phyloP scores from a whole-genome alignment of 2,329 filamentous ascomycete species.

The Exophiala spinifera region DNA sequence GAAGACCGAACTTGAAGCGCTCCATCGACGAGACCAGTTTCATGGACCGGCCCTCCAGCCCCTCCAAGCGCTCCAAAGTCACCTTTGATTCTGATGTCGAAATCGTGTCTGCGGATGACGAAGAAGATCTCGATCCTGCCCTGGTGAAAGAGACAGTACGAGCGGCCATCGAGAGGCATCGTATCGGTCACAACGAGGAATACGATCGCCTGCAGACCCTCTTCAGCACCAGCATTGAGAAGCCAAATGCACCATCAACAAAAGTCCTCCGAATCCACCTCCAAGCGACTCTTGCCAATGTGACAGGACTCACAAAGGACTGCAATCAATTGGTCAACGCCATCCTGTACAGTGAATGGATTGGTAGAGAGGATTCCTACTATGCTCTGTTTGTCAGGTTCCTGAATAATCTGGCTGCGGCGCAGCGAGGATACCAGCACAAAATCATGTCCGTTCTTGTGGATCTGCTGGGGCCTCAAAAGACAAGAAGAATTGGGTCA shows the following conservation, averaged over 20 bases:
- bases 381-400: constrained; percentile 56
- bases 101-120: constrained; percentile 31
- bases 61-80: constrained; percentile 43
- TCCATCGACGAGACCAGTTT: constrained; percentile 27
- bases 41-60: constrained; percentile 30
- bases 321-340: constrained; percentile 59
- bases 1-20: constrained; percentile 26
- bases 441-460: constrained; percentile 77
- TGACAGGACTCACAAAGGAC: constrained; percentile 53
- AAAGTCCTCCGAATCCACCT: constrained; percentile 57
- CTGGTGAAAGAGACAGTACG: constrained; percentile 61
- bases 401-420: constrained; percentile 67
- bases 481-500: constrained; percentile 52
- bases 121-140: constrained; percentile 27
- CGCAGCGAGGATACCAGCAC: constrained; percentile 74
- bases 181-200: constrained; percentile 51
- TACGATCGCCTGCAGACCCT: constrained; percentile 57
- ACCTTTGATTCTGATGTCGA: constrained; percentile 42
- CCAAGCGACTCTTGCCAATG: constrained; percentile 55
- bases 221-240: constrained; percentile 48
- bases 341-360: constrained; percentile 58
- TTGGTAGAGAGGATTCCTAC: constrained; percentile 60
- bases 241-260: constrained; percentile 50
- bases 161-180: constrained; percentile 54
- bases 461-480: constrained; percentile 65